Base-by-base conservation (phyloP, 176 grass and related monocot species). In the Saccharum officinarum region DNA sequence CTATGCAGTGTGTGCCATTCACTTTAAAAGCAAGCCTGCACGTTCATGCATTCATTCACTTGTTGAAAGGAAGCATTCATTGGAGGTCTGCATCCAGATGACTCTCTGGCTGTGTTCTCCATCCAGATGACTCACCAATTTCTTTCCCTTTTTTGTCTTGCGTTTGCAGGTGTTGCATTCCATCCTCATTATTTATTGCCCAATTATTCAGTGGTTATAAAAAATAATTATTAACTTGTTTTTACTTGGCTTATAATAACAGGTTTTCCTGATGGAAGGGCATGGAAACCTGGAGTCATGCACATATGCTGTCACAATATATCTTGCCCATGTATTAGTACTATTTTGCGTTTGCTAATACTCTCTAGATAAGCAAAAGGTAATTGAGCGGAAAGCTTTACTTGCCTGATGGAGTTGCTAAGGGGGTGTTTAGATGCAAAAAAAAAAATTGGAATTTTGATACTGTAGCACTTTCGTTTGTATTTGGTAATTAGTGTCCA, bases 1-100 rank as follows among this genome's bases (percentile, higher is more conserved):
- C 22, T 55, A 8, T 30, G 17, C 52, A 25, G 12, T 70, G 18
- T 18, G 46, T 50, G 47, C 47, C 47, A 50, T 78, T 79, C 50
- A 61, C 44, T 78, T 78, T 55, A 59, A 64, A 25, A 44, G 34
- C 6, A 85, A 78, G 47, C 15, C 36, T 71, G 79, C 38, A 79
- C 30, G 45, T 18, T 69, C 83, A 68, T 31, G 31, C 46, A 77
- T 67, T 59, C 42, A 69, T 59, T 85, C 64, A 39, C 67, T 22
- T 46, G 70, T 37, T 62, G 65, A 61, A 36, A 41, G 5, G 22
- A 37, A 14, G 41, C 55, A 65, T 74, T 66, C 33, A 81, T 67
- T 59, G 23, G 69, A 75, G 33, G 23, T 55, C 42, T 74, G n/a
- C n/a, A n/a, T n/a, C n/a, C n/a, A n/a, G n/a, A n/a, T n/a, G n/a